phyloP scores from a whole-genome alignment of 2,329 filamentous ascomycete genomes.

The Lasiodiplodia citricola region DNA sequence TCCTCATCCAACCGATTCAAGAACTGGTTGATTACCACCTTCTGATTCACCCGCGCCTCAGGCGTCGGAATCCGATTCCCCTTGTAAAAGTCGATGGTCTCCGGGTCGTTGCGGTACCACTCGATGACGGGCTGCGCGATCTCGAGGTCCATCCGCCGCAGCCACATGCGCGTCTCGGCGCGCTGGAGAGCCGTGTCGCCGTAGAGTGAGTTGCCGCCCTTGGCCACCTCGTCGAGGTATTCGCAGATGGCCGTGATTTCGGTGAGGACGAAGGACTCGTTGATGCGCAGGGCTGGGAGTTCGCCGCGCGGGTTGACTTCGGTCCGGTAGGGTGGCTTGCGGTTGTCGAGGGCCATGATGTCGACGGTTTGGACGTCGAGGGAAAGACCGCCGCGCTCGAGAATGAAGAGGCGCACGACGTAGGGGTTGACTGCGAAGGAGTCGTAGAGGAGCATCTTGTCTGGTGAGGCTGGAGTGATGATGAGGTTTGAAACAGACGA shows the following conservation, averaged over 20 bases:
- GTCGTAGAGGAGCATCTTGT: conserved; percentile 7
- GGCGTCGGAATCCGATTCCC: not conserved
- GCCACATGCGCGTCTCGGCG: conserved; percentile 19
- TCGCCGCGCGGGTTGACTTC: conserved; percentile 10
- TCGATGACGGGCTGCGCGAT: conserved; percentile 5
- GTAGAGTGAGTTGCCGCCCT: not conserved
- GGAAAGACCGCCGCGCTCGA: not conserved
- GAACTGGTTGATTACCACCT: not conserved
- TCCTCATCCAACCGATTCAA: not conserved
- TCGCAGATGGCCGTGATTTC: conserved; percentile 23
- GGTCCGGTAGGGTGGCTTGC: conserved; percentile 12
- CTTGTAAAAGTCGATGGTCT: not conserved
- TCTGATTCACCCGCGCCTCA: not conserved
- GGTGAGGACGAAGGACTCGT: conserved; percentile 60
- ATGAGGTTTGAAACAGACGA: too few species aligned
- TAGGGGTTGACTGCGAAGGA: not conserved
- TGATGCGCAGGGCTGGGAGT: conserved; percentile 57
- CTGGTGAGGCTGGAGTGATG: too few species aligned
- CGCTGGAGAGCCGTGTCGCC: not conserved
- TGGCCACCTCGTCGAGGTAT: conserved; percentile 17
- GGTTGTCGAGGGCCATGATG: conserved; percentile 9
- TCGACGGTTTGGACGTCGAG: not conserved
- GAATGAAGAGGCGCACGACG: conserved; percentile 17
- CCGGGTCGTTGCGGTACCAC: not conserved
- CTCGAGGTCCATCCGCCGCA: conserved; percentile 9